A percentile compares a stretch with the other conserved stretches of the same genome.
These are phyloP conservation scores for Blastobotrys terrestris DNA, from an alignment of 805 yeast genomes.

Conservation along the genomic window DNA sequence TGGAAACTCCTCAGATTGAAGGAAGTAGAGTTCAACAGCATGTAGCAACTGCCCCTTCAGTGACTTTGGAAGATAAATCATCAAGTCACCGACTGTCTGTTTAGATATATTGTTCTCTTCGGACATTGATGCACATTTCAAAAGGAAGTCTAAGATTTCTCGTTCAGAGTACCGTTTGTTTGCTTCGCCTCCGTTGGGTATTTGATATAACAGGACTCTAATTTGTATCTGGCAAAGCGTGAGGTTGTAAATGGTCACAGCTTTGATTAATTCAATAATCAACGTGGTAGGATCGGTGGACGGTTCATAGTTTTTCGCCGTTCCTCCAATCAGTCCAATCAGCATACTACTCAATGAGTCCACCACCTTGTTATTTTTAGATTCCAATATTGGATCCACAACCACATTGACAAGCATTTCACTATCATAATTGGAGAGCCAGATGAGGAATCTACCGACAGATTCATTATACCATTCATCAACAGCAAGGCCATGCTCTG, in stretches of 20 bases:
- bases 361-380: background rate
- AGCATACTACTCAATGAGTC: background rate
- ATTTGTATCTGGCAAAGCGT: constrained; percentile 17
- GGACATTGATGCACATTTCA: background rate
- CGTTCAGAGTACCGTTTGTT: background rate
- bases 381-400: constrained; percentile 14
- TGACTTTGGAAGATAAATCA: constrained; percentile 11
- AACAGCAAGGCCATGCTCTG: background rate
- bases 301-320: background rate
- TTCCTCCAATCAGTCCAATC: background rate
- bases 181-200: background rate
- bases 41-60: constrained; percentile 17
- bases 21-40: constrained; percentile 15
- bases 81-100: constrained; percentile 19
- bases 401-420: constrained; percentile 7
- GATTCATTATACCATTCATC: constrained; percentile 10
- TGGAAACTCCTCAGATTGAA: constrained; percentile 21
- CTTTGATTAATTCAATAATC: constrained; percentile 6
- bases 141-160: background rate
- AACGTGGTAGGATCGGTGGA: background rate
- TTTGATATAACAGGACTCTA: constrained; percentile 6
- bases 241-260: constrained; percentile 13
- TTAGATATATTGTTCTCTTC: background rate
- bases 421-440: constrained; percentile 7
- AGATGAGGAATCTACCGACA: constrained; percentile 9